phyloP scores from a whole-genome alignment of 371 early-diverging fungal species.

The Mucor piriformis region DNA sequence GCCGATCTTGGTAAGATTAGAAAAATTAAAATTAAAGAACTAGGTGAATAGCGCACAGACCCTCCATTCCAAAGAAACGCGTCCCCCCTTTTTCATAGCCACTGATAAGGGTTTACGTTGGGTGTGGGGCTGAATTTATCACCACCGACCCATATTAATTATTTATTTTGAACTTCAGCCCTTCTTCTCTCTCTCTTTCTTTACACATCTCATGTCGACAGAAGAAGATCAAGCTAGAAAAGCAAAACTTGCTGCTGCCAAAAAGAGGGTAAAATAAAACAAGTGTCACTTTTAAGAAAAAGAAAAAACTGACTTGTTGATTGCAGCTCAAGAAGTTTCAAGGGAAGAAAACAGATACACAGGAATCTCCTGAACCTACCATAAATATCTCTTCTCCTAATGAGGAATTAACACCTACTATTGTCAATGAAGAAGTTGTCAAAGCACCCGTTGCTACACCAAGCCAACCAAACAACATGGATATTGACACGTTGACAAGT shows the following conservation, averaged over 20 bases:
- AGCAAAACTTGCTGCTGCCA: slow-evolving; percentile 40
- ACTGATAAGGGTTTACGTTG: too few relatives aligned
- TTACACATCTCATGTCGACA: slow-evolving; percentile 22
- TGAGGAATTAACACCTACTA: neutral
- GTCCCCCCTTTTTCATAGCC: too few relatives aligned
- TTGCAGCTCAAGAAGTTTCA: slow-evolving; percentile 39
- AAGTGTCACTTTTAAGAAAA: neutral
- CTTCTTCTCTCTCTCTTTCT: slow-evolving; percentile 1
- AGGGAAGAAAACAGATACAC: slow-evolving; percentile 22
- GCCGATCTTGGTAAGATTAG: too few relatives aligned
- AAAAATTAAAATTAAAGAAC: too few relatives aligned
- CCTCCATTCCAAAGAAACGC: too few relatives aligned
- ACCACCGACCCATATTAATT: too few relatives aligned
- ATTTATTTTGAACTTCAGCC: neutral
- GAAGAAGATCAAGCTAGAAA: slow-evolving; percentile 38
- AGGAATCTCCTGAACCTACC: neutral
- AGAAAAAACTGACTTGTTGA: neutral
- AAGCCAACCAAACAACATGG: neutral
- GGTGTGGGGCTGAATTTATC: too few relatives aligned
- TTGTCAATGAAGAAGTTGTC: neutral
- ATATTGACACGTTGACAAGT: neutral
- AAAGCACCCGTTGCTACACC: neutral
- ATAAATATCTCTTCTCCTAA: neutral
- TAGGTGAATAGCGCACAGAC: too few relatives aligned
- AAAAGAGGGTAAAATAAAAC: slow-evolving; percentile 31